Evolutionary conservation across 768 basidiomycete species (phyloP), one percentile per base, ranked within the genome.

Genomic region (Xanthoconium stramineum): DNA sequence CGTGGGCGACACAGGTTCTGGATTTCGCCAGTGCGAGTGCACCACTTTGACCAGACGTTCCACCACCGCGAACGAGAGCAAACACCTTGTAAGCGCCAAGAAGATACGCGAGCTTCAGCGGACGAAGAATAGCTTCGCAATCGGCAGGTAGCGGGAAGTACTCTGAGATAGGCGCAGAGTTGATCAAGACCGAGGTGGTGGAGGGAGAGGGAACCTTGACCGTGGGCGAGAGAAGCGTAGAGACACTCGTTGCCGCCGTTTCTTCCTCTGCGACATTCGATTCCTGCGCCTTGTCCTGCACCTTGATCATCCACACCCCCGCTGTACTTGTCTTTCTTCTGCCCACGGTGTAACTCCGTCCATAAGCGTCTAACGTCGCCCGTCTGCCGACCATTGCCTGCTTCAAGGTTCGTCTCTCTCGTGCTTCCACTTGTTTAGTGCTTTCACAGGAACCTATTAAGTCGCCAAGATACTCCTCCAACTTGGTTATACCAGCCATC

Each of bases 1-100:
- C 84, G 60, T 90, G 88, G 11, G 83, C 83, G 5, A 82, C 82
- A 28, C 94, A 76, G 17, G 83, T 91, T 65, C 86, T 87, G 9
- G 89, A 80, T 56, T 93, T 84, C 38, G 86, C 91, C 56, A 87
- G 80, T 1, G 86, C 83, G 28, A 53, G 37, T 5, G 94, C 94
- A 17, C 88, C 93, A n/a, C 92, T 88, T 69, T 98, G 94, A 3
- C 95, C 94, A 0, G 89, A 88, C n/a, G 82, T 85, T 2, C 96
- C 96, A 14, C 95, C 95, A 6, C 94, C 94, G 30, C 90, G 79
- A 33, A 84, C 84, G 38, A 94, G 77, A 14, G 86, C 81, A 52
- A 86, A 86, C 5, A 86, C 67, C 53, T 87, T 98, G 77, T 85
- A 98, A 29, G 86, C 89, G 19, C 94, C 94, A 12, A 98, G 72